Conservation (phyloP, 1,139 yeast species). For the Pichia terricola region DNA sequence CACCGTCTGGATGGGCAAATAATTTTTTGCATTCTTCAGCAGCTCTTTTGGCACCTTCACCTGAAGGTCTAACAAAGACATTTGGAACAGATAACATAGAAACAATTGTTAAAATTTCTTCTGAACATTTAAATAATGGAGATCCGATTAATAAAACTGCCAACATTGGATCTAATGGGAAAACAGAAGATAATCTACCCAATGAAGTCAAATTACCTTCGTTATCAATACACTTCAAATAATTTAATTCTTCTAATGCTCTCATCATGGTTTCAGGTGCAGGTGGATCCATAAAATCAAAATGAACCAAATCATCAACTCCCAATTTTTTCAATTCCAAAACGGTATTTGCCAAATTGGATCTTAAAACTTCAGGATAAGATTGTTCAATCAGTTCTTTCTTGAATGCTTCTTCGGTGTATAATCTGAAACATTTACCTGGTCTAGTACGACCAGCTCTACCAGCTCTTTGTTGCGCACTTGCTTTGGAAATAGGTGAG, state of each 20-base stretch:
- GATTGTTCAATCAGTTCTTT: constrained; percentile 91
- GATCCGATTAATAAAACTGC: constrained; percentile 90
- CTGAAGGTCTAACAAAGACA: constrained; percentile 89
- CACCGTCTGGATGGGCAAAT: constrained; percentile 94
- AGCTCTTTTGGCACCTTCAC: constrained; percentile 70
- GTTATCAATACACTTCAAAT: constrained; percentile 80
- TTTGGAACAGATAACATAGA: constrained; percentile 77
- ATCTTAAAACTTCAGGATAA: constrained; percentile 88
- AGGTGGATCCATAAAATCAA: constrained; percentile 99
- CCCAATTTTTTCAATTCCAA: constrained; percentile 89
- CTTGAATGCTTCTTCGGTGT: constrained; percentile 94
- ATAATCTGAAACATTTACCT: constrained; percentile 92
- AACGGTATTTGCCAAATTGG: constrained; percentile 86
- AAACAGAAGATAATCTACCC: constrained; percentile 83
- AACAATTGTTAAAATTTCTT: constrained; percentile 80
- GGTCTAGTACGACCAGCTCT: constrained; percentile 99
- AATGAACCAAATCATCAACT: constrained; percentile 90
- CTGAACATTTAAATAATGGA: constrained; percentile 76
- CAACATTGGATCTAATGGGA: constrained; percentile 92
- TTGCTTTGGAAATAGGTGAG: constrained; percentile 93
- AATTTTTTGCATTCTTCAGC: constrained; percentile 87
- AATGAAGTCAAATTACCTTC: constrained; percentile 84
- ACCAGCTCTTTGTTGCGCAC: constrained; percentile 98
- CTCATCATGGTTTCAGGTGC: constrained; percentile 99
- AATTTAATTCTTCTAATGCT: constrained; percentile 90